Percentiles rank a stretch among this genome's conserved stretches.
phyloP scores from a whole-genome alignment of 208 protist species.

The Trypanosoma rangeli region DNA sequence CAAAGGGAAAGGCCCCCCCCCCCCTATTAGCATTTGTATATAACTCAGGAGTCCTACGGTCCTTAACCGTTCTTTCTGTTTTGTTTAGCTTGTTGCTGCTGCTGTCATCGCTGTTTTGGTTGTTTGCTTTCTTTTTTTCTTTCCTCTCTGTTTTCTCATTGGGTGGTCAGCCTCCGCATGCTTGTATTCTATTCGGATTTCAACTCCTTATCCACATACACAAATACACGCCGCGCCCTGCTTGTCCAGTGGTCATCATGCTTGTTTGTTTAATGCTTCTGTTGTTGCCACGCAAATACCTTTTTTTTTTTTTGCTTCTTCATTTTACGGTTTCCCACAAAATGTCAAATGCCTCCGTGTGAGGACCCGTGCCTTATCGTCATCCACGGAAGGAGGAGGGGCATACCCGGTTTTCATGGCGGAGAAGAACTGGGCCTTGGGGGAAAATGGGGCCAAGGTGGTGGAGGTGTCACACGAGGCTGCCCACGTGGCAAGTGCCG shows the following conservation, averaged over 20 bases:
- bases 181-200: conserved; percentile 4
- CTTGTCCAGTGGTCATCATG: background rate
- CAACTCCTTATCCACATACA: background rate
- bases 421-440: conserved; percentile 71
- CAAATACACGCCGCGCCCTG: background rate
- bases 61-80: background rate
- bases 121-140: conserved; percentile 1
- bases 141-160: background rate
- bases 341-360: too few relatives aligned
- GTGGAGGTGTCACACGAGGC: conserved; percentile 74
- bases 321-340: too few relatives aligned
- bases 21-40: background rate
- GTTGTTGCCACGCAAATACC: too few relatives aligned
- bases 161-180: background rate
- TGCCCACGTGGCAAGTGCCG: conserved; percentile 49
- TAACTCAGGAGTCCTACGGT: background rate
- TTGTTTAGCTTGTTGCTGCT: background rate
- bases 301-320: too few relatives aligned
- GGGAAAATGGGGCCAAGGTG: conserved; percentile 51
- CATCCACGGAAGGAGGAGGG: background rate
- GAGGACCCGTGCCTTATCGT: background rate
- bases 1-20: background rate
- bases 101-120: conserved; percentile 4
- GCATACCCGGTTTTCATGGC: conserved; percentile 11
- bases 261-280: background rate